Evolutionary conservation across 352 stramenopile genomes (phyloP).

Genomic region (Plasmopara halstedii): DNA sequence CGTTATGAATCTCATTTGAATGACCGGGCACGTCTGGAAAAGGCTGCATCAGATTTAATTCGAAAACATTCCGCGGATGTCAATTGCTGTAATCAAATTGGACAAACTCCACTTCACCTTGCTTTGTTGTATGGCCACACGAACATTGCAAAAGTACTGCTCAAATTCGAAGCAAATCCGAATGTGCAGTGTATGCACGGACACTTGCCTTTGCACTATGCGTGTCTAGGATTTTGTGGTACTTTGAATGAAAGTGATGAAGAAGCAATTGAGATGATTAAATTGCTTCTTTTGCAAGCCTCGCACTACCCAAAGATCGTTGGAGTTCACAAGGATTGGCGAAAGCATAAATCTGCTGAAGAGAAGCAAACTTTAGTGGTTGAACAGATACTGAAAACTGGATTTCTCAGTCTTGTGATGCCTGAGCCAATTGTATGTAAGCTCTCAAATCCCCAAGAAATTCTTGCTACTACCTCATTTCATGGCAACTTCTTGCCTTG

Average conservation of each 20-base stretch:
- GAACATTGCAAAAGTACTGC: constrained; percentile 28
- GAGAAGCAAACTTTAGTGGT: constrained; percentile 53
- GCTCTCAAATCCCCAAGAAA: constrained; percentile 23
- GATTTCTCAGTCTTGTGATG: constrained; percentile 23
- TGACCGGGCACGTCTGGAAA: constrained; percentile 11
- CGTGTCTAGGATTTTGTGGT: constrained; percentile 49
- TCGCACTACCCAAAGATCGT: constrained; percentile 17
- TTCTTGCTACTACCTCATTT: constrained; percentile 25
- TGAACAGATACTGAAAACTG: constrained; percentile 43
- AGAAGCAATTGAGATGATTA: constrained; percentile 23
- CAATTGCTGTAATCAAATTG: constrained; percentile 51
- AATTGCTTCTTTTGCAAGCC: constrained; percentile 24
- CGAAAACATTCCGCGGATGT: constrained; percentile 31
- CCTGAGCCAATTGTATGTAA: constrained; percentile 31
- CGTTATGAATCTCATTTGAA: constrained; percentile 41
- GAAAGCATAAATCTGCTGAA: constrained; percentile 44
- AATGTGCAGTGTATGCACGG: constrained; percentile 50
- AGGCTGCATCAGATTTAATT: constrained; percentile 26
- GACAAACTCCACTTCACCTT: constrained; percentile 59
- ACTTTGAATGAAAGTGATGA: constrained; percentile 10
- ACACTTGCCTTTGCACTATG: constrained; percentile 60
- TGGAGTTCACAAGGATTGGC: constrained; percentile 34
- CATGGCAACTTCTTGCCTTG: constrained; percentile 38
- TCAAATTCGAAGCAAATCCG: constrained; percentile 43
- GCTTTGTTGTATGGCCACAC: constrained; percentile 57